Conservation (phyloP, 2,329 filamentous ascomycete species). For the Pezicula carpinea region DNA sequence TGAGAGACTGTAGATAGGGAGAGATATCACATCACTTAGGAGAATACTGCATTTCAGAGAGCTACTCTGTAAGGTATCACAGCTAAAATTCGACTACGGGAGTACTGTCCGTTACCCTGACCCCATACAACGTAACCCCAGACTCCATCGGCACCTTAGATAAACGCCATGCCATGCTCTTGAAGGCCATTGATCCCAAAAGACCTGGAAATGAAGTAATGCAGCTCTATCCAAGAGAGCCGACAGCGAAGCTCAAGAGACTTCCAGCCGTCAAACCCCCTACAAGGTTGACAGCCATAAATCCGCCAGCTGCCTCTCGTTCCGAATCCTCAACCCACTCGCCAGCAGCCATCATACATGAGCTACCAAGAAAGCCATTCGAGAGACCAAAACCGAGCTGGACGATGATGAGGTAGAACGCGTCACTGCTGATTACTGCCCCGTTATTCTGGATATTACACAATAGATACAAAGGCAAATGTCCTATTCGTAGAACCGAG, state of each 20-base stretch:
- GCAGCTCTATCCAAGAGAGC: too few relatives aligned
- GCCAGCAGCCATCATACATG: conserved; percentile 85
- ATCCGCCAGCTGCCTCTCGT: conserved; percentile 82
- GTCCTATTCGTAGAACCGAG: conserved; percentile 59
- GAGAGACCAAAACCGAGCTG: conserved; percentile 79
- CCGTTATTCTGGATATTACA: conserved; percentile 83
- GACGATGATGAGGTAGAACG: conserved; percentile 82
- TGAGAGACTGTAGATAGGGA: too few relatives aligned
- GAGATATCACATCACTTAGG: too few relatives aligned
- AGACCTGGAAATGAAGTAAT: too few relatives aligned
- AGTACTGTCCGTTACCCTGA: too few relatives aligned
- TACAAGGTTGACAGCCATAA: conserved; percentile 91
- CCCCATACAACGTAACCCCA: too few relatives aligned
- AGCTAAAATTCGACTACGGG: too few relatives aligned
- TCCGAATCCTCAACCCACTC: conserved; percentile 80
- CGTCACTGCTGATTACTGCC: conserved; percentile 70
- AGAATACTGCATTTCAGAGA: too few relatives aligned
- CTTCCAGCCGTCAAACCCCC: conserved; percentile 81
- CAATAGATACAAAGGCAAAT: conserved; percentile 80
- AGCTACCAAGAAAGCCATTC: conserved; percentile 83
- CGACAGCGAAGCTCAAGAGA: conserved; percentile 72
- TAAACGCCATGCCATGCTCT: too few relatives aligned
- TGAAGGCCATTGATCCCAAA: too few relatives aligned
- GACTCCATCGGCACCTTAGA: too few relatives aligned
- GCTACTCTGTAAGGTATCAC: too few relatives aligned